Evolutionary conservation across 257 asterid species (phyloP).

Genomic region (Galeopsis tetrahit): DNA sequence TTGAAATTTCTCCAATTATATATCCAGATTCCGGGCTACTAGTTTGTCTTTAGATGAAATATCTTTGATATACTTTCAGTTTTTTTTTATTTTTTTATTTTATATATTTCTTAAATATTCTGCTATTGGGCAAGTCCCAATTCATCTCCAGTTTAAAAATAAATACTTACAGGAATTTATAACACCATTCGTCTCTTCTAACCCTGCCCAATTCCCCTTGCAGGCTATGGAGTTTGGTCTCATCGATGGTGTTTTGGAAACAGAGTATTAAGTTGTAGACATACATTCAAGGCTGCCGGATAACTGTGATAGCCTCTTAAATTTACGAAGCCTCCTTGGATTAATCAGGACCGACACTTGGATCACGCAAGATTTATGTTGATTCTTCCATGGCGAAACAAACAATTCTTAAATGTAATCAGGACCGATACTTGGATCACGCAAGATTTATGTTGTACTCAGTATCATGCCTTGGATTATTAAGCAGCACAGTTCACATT

Average conservation of each 20-base stretch:
- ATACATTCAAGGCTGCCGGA: constrained; percentile 7
- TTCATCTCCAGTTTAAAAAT: not conserved
- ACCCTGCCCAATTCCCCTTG: constrained; percentile 20
- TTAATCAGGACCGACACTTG: not conserved
- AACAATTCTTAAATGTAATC: not conserved
- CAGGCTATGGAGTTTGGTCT: constrained; percentile 98
- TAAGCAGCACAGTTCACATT: not conserved
- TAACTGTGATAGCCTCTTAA: not conserved
- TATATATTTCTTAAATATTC: not conserved
- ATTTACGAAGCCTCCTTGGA: not conserved
- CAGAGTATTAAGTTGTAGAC: constrained; percentile 60
- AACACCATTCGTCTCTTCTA: constrained; percentile 8
- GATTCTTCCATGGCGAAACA: constrained; percentile 18
- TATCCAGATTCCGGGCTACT: too few species aligned
- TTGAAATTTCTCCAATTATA: too few species aligned
- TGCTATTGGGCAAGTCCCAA: not conserved
- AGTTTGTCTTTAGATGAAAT: too few species aligned
- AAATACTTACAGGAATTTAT: not conserved
- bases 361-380: not conserved
- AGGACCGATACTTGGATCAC: not conserved
- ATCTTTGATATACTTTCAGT: not conserved
- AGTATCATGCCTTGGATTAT: not conserved
- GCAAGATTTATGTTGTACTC: not conserved
- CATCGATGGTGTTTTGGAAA: constrained; percentile 84
- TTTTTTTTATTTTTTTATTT: too few species aligned